Conservation (phyloP, 352 stramenopile species). For the Globisporangium rhizosaccharum region DNA sequence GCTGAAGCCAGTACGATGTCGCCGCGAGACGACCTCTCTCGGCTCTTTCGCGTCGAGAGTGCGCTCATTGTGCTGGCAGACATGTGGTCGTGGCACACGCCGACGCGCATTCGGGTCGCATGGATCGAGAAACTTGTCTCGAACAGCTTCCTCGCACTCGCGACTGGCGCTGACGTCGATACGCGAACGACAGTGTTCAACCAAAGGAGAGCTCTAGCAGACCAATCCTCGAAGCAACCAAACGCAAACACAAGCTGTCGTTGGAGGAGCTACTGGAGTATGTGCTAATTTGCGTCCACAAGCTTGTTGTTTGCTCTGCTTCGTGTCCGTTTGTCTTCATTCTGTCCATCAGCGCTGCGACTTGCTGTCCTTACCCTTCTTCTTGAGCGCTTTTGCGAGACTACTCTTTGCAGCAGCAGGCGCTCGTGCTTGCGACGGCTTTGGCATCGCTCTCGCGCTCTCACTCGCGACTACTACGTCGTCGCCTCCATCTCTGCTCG, state of each 20-base stretch:
- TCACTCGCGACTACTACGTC: no score
- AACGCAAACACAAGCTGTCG: no score
- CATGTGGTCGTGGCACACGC: conserved; percentile 13
- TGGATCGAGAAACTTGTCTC: conserved; percentile 9
- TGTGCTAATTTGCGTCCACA: no score
- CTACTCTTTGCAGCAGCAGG: conserved; percentile 22
- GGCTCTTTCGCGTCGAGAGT: conserved; percentile 10
- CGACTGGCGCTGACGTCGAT: neutral
- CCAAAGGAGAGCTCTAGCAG: no score
- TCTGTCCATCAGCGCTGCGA: no score
- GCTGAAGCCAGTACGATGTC: neutral
- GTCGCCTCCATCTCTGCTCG: no score
- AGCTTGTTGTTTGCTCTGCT: no score
- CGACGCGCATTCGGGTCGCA: conserved; percentile 10
- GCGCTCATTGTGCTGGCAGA: conserved; percentile 12
- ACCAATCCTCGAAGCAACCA: no score
- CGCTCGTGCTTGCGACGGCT: conserved; percentile 13
- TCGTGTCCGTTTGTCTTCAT: no score
- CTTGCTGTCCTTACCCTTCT: conserved; percentile 8
- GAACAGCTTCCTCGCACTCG: conserved; percentile 3
- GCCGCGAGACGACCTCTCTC: neutral
- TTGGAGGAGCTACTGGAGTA: no score
- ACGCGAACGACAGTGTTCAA: neutral
- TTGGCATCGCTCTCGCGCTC: neutral
- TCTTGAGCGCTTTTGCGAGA: conserved; percentile 44